phyloP scores from a whole-genome alignment of 2,329 filamentous ascomycete genomes.

The Aspergillus sp. region DNA sequence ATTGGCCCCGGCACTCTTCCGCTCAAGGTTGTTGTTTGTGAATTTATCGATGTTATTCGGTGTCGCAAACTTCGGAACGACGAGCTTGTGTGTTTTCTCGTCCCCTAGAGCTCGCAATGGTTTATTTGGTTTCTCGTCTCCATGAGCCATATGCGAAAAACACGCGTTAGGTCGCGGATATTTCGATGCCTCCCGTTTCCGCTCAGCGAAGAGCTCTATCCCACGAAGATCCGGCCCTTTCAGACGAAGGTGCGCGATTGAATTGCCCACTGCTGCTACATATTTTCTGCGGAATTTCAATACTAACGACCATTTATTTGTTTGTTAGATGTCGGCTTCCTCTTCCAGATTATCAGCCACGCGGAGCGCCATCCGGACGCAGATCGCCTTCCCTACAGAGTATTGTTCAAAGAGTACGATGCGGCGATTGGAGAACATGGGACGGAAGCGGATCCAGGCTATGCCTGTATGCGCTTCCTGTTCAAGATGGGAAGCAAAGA shows the following conservation, averaged over 20 bases:
- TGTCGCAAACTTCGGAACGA: slow-evolving; percentile 6
- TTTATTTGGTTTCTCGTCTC: slow-evolving; percentile 38
- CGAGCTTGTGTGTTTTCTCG: slow-evolving; percentile 5
- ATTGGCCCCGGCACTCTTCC: slow-evolving; percentile 1
- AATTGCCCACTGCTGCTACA: background rate
- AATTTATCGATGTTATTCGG: slow-evolving; percentile 8
- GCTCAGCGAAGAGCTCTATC: slow-evolving; percentile 41
- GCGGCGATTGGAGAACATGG: slow-evolving; percentile 69
- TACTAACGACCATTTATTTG: background rate
- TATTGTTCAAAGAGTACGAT: slow-evolving; percentile 80
- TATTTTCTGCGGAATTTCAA: background rate
- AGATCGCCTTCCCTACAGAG: slow-evolving; percentile 68
- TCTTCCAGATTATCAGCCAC: slow-evolving; percentile 72
- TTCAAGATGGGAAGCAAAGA: slow-evolving; percentile 70
- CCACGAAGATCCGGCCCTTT: slow-evolving; percentile 50
- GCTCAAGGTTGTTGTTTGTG: slow-evolving; percentile 3
- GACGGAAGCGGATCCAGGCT: slow-evolving; percentile 70
- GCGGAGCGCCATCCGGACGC: slow-evolving; percentile 67
- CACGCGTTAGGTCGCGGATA: slow-evolving; percentile 47
- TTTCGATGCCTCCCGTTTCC: slow-evolving; percentile 52
- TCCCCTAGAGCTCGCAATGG: slow-evolving; percentile 36
- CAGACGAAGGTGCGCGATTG: slow-evolving; percentile 56
- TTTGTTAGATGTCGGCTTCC: slow-evolving; percentile 68
- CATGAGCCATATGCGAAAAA: slow-evolving; percentile 44
- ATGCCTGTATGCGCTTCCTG: slow-evolving; percentile 73